Conservation (phyloP, 2,329 filamentous ascomycete genomes). For the Aspergillus pseudoglaucus region DNA sequence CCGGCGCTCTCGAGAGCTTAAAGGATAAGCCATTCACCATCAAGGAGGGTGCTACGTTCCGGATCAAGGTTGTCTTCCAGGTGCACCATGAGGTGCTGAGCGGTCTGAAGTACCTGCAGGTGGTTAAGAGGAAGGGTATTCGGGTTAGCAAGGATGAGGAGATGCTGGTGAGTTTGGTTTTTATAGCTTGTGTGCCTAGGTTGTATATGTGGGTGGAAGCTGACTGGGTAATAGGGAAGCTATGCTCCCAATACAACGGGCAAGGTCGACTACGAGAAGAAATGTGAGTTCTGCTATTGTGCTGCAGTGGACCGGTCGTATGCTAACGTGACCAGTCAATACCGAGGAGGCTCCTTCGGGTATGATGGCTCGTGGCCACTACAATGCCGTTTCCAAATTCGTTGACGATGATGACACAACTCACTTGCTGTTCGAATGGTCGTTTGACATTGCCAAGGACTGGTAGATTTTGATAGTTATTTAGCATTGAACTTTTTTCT, state of each 20-base stretch:
- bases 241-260: slow-evolving; percentile 90
- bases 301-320: neutral
- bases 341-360: slow-evolving; percentile 87
- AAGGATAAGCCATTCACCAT: slow-evolving; percentile 94
- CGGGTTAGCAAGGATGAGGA: slow-evolving; percentile 88
- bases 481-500: neutral
- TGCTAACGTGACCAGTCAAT: slow-evolving; percentile 55
- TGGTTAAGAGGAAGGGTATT: slow-evolving; percentile 83
- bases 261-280: slow-evolving; percentile 79
- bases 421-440: slow-evolving; percentile 91
- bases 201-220: neutral
- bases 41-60: slow-evolving; percentile 90
- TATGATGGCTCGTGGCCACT: slow-evolving; percentile 83
- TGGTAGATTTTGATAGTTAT: slow-evolving; percentile 48
- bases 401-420: slow-evolving; percentile 89
- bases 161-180: slow-evolving; percentile 71
- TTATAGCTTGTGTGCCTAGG: neutral
- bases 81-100: slow-evolving; percentile 96
- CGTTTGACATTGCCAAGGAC: slow-evolving; percentile 93
- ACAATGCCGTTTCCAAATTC: slow-evolving; percentile 83
- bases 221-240: slow-evolving; percentile 57
- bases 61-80: slow-evolving; percentile 89
- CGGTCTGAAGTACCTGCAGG: slow-evolving; percentile 91
- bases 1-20: slow-evolving; percentile 67
- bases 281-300: slow-evolving; percentile 59